Percentiles rank a stretch among this genome's conserved stretches.
Evolutionary conservation across 2,329 filamentous ascomycete genomes (phyloP).

Genomic region (Cladophialophora yegresii): DNA sequence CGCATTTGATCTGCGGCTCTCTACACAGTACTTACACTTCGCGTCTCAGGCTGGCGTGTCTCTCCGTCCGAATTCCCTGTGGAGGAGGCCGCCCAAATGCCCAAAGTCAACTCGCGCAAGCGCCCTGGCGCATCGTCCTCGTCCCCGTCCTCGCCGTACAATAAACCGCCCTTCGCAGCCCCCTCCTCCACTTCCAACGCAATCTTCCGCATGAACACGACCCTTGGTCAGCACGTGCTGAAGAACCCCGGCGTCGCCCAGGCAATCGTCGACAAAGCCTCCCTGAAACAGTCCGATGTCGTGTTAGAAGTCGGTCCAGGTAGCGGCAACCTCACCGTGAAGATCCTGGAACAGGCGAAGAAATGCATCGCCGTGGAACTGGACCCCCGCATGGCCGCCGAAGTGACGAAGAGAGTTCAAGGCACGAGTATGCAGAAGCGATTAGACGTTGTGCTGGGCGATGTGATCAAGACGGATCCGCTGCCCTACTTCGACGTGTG

Average conservation of each 20-base stretch:
- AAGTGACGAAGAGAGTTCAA: constrained; percentile 90
- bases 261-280: constrained; percentile 81
- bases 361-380: constrained; percentile 84
- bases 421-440: constrained; percentile 81
- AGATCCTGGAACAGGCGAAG: constrained; percentile 84
- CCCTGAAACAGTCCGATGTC: constrained; percentile 82
- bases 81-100: constrained; percentile 46
- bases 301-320: constrained; percentile 93
- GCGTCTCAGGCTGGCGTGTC: background rate
- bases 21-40: background rate
- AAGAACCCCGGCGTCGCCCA: constrained; percentile 87
- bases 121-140: constrained; percentile 49
- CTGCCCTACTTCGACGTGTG: constrained; percentile 79
- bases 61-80: background rate
- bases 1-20: background rate
- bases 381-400: constrained; percentile 94
- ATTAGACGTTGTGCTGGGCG: constrained; percentile 83
- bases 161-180: constrained; percentile 49
- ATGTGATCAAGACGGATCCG: constrained; percentile 81
- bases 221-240: constrained; percentile 86
- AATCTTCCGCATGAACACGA: constrained; percentile 96
- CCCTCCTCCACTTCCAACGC: constrained; percentile 64
- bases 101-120: constrained; percentile 57
- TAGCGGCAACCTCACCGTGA: constrained; percentile 83
- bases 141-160: constrained; percentile 40